Evolutionary conservation across 768 basidiomycete species (phyloP).

Genomic region (Tephrocybe sp.): DNA sequence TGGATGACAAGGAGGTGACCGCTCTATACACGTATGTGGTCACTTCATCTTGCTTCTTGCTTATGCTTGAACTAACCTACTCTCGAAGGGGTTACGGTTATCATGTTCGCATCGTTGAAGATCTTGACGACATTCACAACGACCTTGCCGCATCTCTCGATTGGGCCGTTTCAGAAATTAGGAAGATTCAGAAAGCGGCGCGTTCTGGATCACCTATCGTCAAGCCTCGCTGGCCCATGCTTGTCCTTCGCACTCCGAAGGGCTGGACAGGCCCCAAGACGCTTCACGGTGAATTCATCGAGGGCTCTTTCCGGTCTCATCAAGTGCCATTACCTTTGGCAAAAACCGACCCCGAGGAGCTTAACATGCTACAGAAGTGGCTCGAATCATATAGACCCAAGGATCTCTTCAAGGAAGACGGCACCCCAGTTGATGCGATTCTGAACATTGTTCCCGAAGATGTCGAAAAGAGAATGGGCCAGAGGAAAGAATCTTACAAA

Average conservation of each 20-base stretch:
- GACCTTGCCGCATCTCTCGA: constrained; percentile 81
- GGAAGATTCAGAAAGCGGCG: constrained; percentile 77
- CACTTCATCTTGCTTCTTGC: background rate
- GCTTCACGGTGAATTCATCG: constrained; percentile 69
- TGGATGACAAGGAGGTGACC: constrained; percentile 85
- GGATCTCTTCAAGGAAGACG: constrained; percentile 63
- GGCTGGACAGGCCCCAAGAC: constrained; percentile 71
- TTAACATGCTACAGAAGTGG: constrained; percentile 68
- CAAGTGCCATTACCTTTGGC: constrained; percentile 85
- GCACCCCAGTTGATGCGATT: constrained; percentile 55
- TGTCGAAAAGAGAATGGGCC: constrained; percentile 69
- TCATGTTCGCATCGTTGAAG: constrained; percentile 80
- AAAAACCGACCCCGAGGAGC: constrained; percentile 63
- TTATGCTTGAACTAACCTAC: constrained; percentile 5
- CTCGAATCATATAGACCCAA: constrained; percentile 67
- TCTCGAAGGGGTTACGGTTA: constrained; percentile 76
- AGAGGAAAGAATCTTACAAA: constrained; percentile 66
- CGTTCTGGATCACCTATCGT: constrained; percentile 72
- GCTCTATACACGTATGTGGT: constrained; percentile 66
- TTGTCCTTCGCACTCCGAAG: constrained; percentile 87
- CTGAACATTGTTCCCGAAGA: constrained; percentile 55
- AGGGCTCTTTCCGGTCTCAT: constrained; percentile 83
- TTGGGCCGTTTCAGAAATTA: constrained; percentile 76
- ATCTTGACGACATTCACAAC: constrained; percentile 64
- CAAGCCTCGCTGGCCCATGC: constrained; percentile 91